These are phyloP conservation scores for Suillus plorans DNA, from an alignment of 768 basidiomycete genomes.

Conservation along the genomic window DNA sequence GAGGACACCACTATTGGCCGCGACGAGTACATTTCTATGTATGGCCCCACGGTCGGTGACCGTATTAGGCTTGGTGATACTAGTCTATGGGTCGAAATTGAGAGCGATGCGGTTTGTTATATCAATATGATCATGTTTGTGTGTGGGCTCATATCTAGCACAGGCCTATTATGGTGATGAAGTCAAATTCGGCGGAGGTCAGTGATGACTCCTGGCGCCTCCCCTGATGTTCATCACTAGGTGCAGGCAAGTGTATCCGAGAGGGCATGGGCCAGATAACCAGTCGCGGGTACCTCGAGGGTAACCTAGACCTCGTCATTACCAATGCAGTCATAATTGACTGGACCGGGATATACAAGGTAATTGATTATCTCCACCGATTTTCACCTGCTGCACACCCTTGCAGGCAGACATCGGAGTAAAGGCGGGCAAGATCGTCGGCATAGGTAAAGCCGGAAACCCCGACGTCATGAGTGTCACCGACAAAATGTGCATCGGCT, in stretches of 20 bases:
- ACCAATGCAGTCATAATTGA: slow-evolving; percentile 95
- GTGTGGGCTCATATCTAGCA: neutral
- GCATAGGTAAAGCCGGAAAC: slow-evolving; percentile 97
- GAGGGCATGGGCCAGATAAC: slow-evolving; percentile 97
- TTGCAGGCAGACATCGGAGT: slow-evolving; percentile 91
- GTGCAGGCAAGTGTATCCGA: slow-evolving; percentile 82
- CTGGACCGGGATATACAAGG: slow-evolving; percentile 96
- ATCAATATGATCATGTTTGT: neutral
- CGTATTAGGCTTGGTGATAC: slow-evolving; percentile 88
- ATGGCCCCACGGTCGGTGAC: slow-evolving; percentile 92
- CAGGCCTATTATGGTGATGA: slow-evolving; percentile 93
- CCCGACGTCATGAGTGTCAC: slow-evolving; percentile 90
- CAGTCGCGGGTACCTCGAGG: slow-evolving; percentile 59
- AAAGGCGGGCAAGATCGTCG: slow-evolving; percentile 75
- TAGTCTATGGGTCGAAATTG: slow-evolving; percentile 87
- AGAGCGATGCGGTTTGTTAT: slow-evolving; percentile 66
- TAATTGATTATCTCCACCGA: slow-evolving; percentile 22
- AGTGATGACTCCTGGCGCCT: slow-evolving; percentile 7
- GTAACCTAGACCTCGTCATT: slow-evolving; percentile 82
- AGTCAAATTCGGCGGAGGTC: slow-evolving; percentile 96
- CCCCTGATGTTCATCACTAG: neutral
- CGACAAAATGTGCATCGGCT: slow-evolving; percentile 75
- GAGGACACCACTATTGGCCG: slow-evolving; percentile 58
- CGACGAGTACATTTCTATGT: slow-evolving; percentile 88
- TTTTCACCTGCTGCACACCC: slow-evolving; percentile 6